phyloP scores from a whole-genome alignment of 106 monocot species.

The Dactylorhiza incarnata region DNA sequence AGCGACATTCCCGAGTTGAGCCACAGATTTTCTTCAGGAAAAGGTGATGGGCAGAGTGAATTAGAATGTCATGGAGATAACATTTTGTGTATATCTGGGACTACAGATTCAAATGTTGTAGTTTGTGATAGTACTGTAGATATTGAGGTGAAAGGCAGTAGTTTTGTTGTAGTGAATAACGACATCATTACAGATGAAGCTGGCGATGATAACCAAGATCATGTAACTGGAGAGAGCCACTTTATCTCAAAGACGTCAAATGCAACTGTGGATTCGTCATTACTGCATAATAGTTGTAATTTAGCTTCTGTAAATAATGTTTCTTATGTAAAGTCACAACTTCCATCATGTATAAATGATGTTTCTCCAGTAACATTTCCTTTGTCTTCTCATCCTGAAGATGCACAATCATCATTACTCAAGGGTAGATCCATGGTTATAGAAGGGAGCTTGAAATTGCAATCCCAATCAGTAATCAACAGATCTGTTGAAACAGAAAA shows the following conservation, averaged over 20 bases:
- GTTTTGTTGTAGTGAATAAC: constrained; percentile 4
- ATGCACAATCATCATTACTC: background rate
- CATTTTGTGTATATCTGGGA: constrained; percentile 16
- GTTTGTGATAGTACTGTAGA: background rate
- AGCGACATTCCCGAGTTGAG: background rate
- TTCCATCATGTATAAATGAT: background rate
- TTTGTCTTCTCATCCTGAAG: background rate
- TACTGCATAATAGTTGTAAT: background rate
- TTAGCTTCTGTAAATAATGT: background rate
- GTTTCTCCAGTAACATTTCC: constrained; percentile 6
- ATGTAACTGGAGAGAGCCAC: constrained; percentile 3
- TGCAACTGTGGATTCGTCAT: background rate
- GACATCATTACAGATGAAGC: background rate
- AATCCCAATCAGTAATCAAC: too few species aligned
- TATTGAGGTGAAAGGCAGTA: constrained; percentile 8
- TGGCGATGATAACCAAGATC: background rate
- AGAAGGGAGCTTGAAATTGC: background rate
- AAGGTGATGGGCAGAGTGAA: constrained; percentile 11
- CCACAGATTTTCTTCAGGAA: background rate
- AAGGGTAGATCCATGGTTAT: background rate
- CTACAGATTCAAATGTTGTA: constrained; percentile 18
- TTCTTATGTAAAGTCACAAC: background rate
- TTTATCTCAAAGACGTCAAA: background rate
- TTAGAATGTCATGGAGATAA: constrained; percentile 34
- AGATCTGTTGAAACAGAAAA: background rate